Evolutionary conservation across 2,329 filamentous ascomycete genomes (phyloP), one percentile per base, ranked within the genome.

Genomic region (Colletotrichum shisoi): DNA sequence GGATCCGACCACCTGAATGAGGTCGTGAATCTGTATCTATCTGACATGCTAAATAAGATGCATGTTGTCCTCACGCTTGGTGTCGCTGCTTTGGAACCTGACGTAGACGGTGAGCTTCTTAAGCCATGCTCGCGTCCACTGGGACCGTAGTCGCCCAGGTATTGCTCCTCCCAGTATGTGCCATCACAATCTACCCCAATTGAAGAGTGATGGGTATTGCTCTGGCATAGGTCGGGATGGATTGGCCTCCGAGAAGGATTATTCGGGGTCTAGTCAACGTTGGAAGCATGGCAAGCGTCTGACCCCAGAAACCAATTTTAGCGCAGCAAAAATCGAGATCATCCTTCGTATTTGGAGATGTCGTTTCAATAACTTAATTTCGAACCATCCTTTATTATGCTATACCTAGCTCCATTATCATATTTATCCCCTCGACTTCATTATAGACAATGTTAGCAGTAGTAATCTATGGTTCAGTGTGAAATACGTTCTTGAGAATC

Each of bases 41-140:
- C 78, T 78, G 70, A 84, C 85, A 74, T 83, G 76, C 76, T 89
- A 87, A 44, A 88, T 81, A 75, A 88, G 88, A 75, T 86, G 81
- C 71, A 87, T 85, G 60, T 81, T 81, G 73, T 85, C 81, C 63
- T 77, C 79, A 48, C 88, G 82, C 9, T 15, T 17, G n/a, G 48
- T 19, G 48, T 21, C 58, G n/a, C 46, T 44, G n/a, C 58, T 45
- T 11, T 78, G 79, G 78, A 89, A 89, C 71, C 87, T 86, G 12
- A 86, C 87, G 59, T 89, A 83, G 40, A 89, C 85, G 21, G 86
- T 63, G 74, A 89, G 82, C 64, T 83, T 82, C 73, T 81, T 81
- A 71, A 74, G 81, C 24, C 24, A 27, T 27, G 4, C 4, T 5
- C 59, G 85, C 87, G 76, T 89, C 83, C 71, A 89, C 24, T 27